phyloP scores from a whole-genome alignment of 345 rosid genomes.

The Jatropha curcas region DNA sequence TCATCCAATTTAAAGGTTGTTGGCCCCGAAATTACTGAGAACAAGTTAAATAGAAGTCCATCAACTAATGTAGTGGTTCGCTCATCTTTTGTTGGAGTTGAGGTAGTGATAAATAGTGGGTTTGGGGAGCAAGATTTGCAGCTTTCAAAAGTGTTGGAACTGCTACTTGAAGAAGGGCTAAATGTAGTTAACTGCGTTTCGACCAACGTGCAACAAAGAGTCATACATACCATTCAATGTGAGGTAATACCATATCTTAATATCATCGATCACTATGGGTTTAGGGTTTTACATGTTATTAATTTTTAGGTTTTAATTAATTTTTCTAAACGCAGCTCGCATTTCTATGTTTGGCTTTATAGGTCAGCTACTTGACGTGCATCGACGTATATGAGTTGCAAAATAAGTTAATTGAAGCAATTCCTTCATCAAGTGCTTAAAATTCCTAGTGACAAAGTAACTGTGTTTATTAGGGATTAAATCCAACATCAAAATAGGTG shows the following conservation, averaged over 20 bases:
- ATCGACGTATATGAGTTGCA: constrained; percentile 43
- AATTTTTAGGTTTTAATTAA: background rate
- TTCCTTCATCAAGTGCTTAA: constrained; percentile 25
- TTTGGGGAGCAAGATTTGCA: constrained; percentile 33
- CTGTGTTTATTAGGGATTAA: no score
- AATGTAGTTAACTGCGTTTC: constrained; percentile 38
- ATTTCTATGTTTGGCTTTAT: constrained; percentile 5
- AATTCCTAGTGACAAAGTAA: background rate
- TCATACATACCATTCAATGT: constrained; percentile 45
- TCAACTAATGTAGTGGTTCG: constrained; percentile 31
- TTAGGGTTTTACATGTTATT: background rate
- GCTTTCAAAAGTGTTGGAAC: constrained; percentile 41
- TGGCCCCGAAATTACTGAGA: background rate
- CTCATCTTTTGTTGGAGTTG: constrained; percentile 43
- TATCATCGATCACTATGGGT: background rate
- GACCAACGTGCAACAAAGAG: constrained; percentile 39
- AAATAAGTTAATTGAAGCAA: constrained; percentile 39
- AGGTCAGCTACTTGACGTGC: constrained; percentile 46
- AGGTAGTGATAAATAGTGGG: constrained; percentile 37
- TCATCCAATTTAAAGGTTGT: constrained; percentile 11
- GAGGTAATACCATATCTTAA: constrained; percentile 34
- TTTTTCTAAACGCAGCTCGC: background rate
- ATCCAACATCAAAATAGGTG: no score
- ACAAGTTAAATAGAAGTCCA: constrained; percentile 11
- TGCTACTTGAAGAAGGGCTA: constrained; percentile 44